Conservation (phyloP, 345 rosid genomes). For the Streptanthus diversifolius region DNA sequence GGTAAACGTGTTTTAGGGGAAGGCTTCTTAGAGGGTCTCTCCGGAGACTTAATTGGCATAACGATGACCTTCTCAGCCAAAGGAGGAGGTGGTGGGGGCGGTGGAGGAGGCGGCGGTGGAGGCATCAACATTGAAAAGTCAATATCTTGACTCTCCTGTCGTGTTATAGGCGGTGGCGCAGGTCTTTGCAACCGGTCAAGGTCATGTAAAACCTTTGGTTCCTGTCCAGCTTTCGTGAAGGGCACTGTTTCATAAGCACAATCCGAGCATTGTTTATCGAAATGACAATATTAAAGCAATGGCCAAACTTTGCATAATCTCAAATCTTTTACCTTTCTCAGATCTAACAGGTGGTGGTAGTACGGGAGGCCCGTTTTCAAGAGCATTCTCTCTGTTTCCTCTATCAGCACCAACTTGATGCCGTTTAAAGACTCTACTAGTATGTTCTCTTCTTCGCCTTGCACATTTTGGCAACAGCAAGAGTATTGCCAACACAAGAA, state of each 20-base stretch:
- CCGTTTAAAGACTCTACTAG: conserved; percentile 47
- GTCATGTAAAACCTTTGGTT: conserved; percentile 48
- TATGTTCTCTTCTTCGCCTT: conserved; percentile 48
- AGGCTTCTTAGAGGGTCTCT: conserved; percentile 43
- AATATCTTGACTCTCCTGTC: conserved; percentile 54
- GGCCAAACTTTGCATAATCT: not conserved
- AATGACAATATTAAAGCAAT: not conserved
- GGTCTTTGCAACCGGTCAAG: conserved; percentile 40
- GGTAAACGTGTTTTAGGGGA: conserved; percentile 42
- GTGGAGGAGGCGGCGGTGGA: conserved; percentile 41
- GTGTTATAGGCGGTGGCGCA: conserved; percentile 21
- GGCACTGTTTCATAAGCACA: conserved; percentile 43
- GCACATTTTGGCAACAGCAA: conserved; percentile 59
- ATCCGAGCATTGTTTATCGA: not conserved
- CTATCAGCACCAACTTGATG: conserved; percentile 67
- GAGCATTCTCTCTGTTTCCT: conserved; percentile 59
- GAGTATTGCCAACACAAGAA: conserved; percentile 50
- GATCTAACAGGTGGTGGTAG: conserved; percentile 47
- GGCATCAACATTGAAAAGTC: conserved; percentile 55
- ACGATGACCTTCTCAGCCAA: conserved; percentile 50
- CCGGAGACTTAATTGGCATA: conserved; percentile 50
- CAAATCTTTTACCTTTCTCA: conserved; percentile 55
- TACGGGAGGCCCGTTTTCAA: conserved; percentile 41
- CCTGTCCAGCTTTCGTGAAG: conserved; percentile 41
- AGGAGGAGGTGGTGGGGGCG: conserved; percentile 60